Base-by-base conservation (phyloP, 2,329 filamentous ascomycete genomes). In the Clonostachys chloroleuca region DNA sequence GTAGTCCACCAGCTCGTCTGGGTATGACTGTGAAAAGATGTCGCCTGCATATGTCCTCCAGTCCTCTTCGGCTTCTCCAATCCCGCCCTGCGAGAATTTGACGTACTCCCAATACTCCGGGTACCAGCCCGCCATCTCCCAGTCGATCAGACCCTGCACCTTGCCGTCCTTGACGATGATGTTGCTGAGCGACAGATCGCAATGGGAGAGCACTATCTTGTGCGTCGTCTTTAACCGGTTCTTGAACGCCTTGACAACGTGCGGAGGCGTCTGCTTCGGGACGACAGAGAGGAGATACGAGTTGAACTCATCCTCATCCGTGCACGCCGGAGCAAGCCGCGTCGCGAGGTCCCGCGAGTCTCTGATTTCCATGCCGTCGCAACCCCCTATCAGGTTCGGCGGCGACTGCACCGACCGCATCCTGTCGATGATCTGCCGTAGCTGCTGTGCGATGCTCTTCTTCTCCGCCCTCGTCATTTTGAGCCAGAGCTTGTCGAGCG, bases 161-260 rank as follows among this genome's bases (percentile, higher is more conserved):
- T 40, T 56, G 14, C 66, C 66, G 4, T 63, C 66, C 3, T 57
- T 50, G 3, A 67, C 59, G 5, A 77, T 49, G 33, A 78, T 73
- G 46, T 77, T 78, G 4, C 68, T 52, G 4, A 63, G 65, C 10
- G 61, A 63, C 12, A 81, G 60, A 55, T 81, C 77, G 4, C 69
- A 69, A 59, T 81, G 75, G 2, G 74, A 74, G 49, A 81, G 72
- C 2, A 72, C 64, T 34, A 67, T 56, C n/a, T 53, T 53, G 51
- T 68, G 59, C 16, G 56, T 34, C 0, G 54, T 58, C 24, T 49
- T 45, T 14, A 62, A 45, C n/a, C 55, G 55, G 3, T 40, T 41
- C 14, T 53, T 37, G 47, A 64, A 58, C 1, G 61, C 53, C 13
- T 40, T 44, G 2, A 48, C 49, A 5, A 65, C n/a, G 1, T 50